Evolutionary conservation across 345 rosid genomes (phyloP), one percentile per base, ranked within the genome.

Genomic region (Cardamine occulta): DNA sequence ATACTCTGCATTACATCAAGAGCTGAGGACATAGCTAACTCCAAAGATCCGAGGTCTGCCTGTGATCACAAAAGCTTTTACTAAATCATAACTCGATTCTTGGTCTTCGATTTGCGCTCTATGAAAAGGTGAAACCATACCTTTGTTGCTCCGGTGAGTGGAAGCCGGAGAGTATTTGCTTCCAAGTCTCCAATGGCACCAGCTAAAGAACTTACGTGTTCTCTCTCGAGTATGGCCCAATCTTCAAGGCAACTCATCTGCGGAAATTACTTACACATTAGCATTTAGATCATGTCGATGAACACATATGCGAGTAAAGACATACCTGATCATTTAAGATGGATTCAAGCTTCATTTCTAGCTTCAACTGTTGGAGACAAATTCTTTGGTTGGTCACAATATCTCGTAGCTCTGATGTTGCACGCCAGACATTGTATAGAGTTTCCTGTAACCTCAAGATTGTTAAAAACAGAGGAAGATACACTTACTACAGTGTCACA

Each of bases 101-200:
- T 63, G 17, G 11, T 52, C 37, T 18, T 32, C 5, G 14, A 40
- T 21, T 26, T 51, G 8, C 13, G 10, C 14, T 57, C 17, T 47
- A 26, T 17, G 66, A 31, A 79, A 72, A 31, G 14, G 35, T 59
- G 19, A 80, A 73, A 73, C 23, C 9, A 31, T 81, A 92, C 98
- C 88, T 84, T 85, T 82, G 97, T 91, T 76, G 92, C 91, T 62
- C 88, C 86, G 10, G 89, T 80, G 19, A 89, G 73, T 10, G 99
- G 97, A 77, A 95, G 82, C 48, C 91, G 91, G 31, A 88, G 88
- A 40, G 99, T 95, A 85, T 86, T 86, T 2, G 97, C 92, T 85
- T 90, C 88, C 68, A 95, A 81, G 86, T 91, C 97, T 71, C 85
- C 91, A 54, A 86, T 83, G 26, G 93, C 89, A 45, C 92, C 91